Evolutionary conservation across 371 early-diverging fungal species (phyloP).

Genomic region (Mortierella sp.): DNA sequence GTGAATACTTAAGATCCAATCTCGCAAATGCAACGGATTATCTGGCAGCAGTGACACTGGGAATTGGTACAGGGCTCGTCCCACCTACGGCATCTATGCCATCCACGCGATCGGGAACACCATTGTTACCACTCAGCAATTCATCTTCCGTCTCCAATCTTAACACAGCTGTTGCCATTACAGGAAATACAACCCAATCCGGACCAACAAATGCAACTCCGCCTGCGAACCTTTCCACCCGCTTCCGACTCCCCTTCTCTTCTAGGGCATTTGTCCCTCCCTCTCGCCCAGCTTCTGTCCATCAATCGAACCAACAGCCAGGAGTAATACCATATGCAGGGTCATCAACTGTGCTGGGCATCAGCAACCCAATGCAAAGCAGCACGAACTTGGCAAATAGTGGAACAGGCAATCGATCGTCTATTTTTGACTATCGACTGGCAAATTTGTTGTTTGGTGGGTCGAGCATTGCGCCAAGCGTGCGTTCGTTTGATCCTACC

Average conservation of each 20-base stretch:
- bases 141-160: constrained; percentile 30
- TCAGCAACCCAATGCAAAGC: constrained; percentile 54
- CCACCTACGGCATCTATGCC: constrained; percentile 35
- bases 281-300: constrained; percentile 47
- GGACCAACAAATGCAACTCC: constrained; percentile 6
- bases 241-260: constrained; percentile 54
- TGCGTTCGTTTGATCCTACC: constrained; percentile 48
- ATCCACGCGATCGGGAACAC: constrained; percentile 39
- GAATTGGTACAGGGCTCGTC: constrained; percentile 42
- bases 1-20: constrained; percentile 28
- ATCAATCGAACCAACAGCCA: constrained; percentile 23
- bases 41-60: constrained; percentile 27
- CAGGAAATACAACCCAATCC: constrained; percentile 11
- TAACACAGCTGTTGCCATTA: constrained; percentile 1
- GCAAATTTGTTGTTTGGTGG: constrained; percentile 43
- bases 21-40: constrained; percentile 31
- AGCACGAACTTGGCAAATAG: constrained; percentile 22
- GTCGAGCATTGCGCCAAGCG: constrained; percentile 47
- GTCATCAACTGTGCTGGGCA: constrained; percentile 30
- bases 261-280: constrained; percentile 49
- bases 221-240: constrained; percentile 34
- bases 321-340: constrained; percentile 20
- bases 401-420: constrained; percentile 41
- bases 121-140: constrained; percentile 10
- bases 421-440: constrained; percentile 52